phyloP scores from a whole-genome alignment of 805 yeast species.

The Yarrowia divulgata region DNA sequence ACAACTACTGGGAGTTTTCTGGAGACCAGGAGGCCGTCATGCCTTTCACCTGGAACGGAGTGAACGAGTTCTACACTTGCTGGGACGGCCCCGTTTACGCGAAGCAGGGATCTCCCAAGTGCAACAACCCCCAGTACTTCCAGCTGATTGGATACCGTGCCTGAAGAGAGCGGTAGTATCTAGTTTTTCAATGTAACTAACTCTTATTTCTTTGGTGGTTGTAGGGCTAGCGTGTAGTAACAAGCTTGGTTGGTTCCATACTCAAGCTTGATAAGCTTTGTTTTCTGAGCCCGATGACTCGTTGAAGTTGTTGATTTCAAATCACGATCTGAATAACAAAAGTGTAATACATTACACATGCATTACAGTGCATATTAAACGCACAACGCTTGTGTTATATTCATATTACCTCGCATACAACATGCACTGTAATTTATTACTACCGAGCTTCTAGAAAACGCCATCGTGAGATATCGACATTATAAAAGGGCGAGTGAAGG shows the following conservation, averaged over 20 bases:
- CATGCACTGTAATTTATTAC: background rate
- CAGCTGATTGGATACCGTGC: slow-evolving; percentile 27
- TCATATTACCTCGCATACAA: background rate
- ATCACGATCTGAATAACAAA: background rate
- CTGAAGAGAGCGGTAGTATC: background rate
- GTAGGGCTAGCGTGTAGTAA: no score
- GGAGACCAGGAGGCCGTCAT: slow-evolving; percentile 28
- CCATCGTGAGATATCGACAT: background rate
- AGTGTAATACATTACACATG: slow-evolving; percentile 5
- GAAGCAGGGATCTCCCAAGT: slow-evolving; percentile 19
- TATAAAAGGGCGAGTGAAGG: background rate
- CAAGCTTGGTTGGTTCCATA: no score
- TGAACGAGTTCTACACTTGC: slow-evolving; percentile 10
- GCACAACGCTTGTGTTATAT: background rate
- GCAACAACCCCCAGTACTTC: slow-evolving; percentile 17
- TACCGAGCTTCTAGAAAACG: slow-evolving; percentile 4
- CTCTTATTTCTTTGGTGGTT: background rate
- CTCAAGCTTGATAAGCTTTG: no score
- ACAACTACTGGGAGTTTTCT: slow-evolving; percentile 27
- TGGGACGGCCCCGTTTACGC: slow-evolving; percentile 14
- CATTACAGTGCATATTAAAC: background rate
- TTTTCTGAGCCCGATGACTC: no score
- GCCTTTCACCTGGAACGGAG: slow-evolving; percentile 26
- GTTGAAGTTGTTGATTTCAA: background rate
- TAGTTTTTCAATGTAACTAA: background rate